These are phyloP conservation scores for Blastobotrys apis DNA, from an alignment of 1,139 yeast genomes.

Conservation along the genomic window DNA sequence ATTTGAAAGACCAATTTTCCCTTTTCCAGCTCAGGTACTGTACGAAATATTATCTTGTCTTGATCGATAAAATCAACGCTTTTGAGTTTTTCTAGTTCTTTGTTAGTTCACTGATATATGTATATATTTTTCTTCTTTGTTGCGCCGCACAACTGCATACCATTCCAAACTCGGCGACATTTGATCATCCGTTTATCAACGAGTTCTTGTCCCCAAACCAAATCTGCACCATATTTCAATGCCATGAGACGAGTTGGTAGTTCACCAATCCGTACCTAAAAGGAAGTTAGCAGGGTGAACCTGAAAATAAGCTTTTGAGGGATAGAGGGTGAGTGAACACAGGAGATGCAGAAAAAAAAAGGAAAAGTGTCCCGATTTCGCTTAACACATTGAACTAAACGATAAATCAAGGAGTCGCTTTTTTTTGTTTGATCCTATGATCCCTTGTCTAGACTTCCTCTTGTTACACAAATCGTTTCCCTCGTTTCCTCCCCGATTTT, in stretches of 20 bases:
- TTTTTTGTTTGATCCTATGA: too few relatives aligned
- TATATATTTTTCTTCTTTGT: neutral
- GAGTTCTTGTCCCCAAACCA: slow-evolving; percentile 94
- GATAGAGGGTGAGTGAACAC: too few relatives aligned
- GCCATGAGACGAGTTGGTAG: slow-evolving; percentile 81
- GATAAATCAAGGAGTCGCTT: too few relatives aligned
- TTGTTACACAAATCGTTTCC: too few relatives aligned
- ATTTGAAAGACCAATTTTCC: slow-evolving; percentile 76
- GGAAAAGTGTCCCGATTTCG: too few relatives aligned
- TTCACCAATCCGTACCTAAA: slow-evolving; percentile 85
- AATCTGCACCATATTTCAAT: slow-evolving; percentile 79
- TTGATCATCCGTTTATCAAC: slow-evolving; percentile 76
- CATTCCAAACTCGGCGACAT: slow-evolving; percentile 63
- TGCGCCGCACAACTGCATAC: slow-evolving; percentile 7
- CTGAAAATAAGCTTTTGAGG: too few relatives aligned
- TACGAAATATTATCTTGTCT: slow-evolving; percentile 58
- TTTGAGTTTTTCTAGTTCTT: slow-evolving; percentile 28
- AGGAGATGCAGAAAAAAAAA: too few relatives aligned
- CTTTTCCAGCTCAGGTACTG: slow-evolving; percentile 57
- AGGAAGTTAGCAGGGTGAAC: too few relatives aligned
- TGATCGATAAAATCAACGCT: slow-evolving; percentile 36
- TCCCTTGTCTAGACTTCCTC: too few relatives aligned
- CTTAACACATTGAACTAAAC: too few relatives aligned
- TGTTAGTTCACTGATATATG: neutral
- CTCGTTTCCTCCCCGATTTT: too few relatives aligned